Base-by-base conservation (phyloP, 345 rosid genomes). In the Eutrema yunnanense region DNA sequence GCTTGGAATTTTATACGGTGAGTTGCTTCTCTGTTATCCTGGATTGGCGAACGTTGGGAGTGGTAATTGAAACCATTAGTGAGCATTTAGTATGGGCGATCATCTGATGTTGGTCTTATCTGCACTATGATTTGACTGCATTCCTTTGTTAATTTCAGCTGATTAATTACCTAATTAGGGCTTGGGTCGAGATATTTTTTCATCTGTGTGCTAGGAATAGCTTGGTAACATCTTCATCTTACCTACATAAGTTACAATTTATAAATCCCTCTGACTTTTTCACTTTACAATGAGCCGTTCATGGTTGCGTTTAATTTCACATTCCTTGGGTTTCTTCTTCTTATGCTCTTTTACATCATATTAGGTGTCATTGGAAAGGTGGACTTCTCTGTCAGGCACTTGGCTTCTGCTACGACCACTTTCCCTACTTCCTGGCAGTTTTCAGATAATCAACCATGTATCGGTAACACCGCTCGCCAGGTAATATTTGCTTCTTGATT, bases 1-100 rank as follows among this genome's bases (percentile, higher is more conserved):
- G 77, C 98, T 96, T 58, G 99, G 99, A 48, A 92, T 96, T 68
- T 78, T 96, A 80, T 96, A 96, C 66, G 98, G 99, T 96, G 65
- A 68, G 92, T 81, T 32, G 1, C 16, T 64, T 13, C 40, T 32
- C 9, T 22, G 37, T 16, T 14, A 42, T 73, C 40, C 14, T 56
- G 0, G 41, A 48, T 9, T 65, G 61, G 57, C 19, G 29, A 27
- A 56, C 9, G 22, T 37, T 47, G 44, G 33, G 46, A 50, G 14
- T 52, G 34, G 29, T 62, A 9, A 26, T 27, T 71, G n/a, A 46
- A 64, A 50, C 68, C 44, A 6, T 40, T 66, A 38, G 11, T 30
- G 53, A 46, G 53, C 36, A 29, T 47, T 1, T 65, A 22, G 4
- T 6, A 16, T 38, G 43, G 58, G 57, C 3, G 30, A 43, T 62